phyloP scores from a whole-genome alignment of 164 flowering plant genomes.

The Magnolia officinalis region DNA sequence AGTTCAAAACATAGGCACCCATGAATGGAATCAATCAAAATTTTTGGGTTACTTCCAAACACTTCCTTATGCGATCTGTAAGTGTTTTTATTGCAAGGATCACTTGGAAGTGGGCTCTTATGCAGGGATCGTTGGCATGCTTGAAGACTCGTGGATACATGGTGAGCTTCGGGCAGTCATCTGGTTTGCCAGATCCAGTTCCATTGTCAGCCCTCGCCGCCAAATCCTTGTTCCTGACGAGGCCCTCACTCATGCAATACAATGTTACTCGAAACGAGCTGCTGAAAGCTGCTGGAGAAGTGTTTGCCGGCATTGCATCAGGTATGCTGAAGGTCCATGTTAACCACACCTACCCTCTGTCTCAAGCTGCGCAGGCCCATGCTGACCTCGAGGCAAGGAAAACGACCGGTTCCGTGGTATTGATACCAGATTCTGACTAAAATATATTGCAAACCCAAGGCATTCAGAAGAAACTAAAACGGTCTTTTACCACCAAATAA shows the following conservation, averaged over 20 bases:
- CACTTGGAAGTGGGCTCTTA: background rate
- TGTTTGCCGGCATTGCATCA: slow-evolving; percentile 56
- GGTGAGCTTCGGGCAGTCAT: slow-evolving; percentile 86
- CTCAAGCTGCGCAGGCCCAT: slow-evolving; percentile 80
- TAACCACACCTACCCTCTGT: slow-evolving; percentile 78
- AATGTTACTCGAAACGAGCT: slow-evolving; percentile 63
- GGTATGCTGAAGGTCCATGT: slow-evolving; percentile 62
- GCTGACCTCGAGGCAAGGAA: slow-evolving; percentile 65
- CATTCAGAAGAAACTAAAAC: too few species aligned
- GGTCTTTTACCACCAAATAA: too few species aligned
- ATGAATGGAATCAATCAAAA: too few species aligned
- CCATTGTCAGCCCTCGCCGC: slow-evolving; percentile 63
- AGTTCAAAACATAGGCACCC: background rate
- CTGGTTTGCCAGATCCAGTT: slow-evolving; percentile 79
- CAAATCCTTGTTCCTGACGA: slow-evolving; percentile 78
- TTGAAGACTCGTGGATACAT: slow-evolving; percentile 73
- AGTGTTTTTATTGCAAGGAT: background rate
- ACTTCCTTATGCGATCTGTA: background rate
- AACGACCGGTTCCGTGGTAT: slow-evolving; percentile 77
- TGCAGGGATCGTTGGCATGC: slow-evolving; percentile 83
- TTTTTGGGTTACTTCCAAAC: too few species aligned
- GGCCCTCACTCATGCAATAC: slow-evolving; percentile 71
- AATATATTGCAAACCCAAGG: too few species aligned
- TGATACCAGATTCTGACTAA: slow-evolving; percentile 47
- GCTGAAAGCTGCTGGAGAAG: slow-evolving; percentile 68